Conservation (phyloP, 176 grass and related monocot genomes). For the Canna indica region DNA sequence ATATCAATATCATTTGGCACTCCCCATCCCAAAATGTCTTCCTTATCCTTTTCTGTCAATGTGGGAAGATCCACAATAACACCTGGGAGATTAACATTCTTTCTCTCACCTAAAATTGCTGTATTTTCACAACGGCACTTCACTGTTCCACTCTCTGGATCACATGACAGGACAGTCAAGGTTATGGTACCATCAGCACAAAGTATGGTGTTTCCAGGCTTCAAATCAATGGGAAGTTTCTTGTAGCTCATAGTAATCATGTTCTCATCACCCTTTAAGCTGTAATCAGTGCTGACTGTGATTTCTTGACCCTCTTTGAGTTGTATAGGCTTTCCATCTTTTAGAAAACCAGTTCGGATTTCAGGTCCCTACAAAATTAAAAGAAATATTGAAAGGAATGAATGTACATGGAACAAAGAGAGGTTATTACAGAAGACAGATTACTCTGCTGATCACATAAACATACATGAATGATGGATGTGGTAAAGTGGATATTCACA, state of each 20-base stretch:
- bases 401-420: background rate
- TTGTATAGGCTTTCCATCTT: constrained; percentile 7
- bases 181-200: constrained; percentile 10
- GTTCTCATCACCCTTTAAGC: constrained; percentile 10
- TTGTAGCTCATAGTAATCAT: constrained; percentile 16
- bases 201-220: constrained; percentile 9
- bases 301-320: constrained; percentile 14
- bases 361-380: constrained; percentile 4
- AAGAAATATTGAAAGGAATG: background rate
- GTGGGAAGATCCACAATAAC: constrained; percentile 15
- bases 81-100: constrained; percentile 15
- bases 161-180: constrained; percentile 6
- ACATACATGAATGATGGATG: background rate
- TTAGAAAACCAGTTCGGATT: constrained; percentile 13
- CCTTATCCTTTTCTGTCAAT: constrained; percentile 12
- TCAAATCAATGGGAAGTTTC: constrained; percentile 2
- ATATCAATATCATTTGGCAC: constrained; percentile 12
- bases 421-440: background rate
- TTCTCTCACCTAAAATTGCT: constrained; percentile 10
- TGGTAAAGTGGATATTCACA: background rate
- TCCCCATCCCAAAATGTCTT: constrained; percentile 9
- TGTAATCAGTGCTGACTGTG: constrained; percentile 6
- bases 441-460: background rate
- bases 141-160: constrained; percentile 7
- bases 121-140: constrained; percentile 6